Base-by-base conservation (phyloP, 192 early-diverging fungal genomes). In the Backusella morwellensis region DNA sequence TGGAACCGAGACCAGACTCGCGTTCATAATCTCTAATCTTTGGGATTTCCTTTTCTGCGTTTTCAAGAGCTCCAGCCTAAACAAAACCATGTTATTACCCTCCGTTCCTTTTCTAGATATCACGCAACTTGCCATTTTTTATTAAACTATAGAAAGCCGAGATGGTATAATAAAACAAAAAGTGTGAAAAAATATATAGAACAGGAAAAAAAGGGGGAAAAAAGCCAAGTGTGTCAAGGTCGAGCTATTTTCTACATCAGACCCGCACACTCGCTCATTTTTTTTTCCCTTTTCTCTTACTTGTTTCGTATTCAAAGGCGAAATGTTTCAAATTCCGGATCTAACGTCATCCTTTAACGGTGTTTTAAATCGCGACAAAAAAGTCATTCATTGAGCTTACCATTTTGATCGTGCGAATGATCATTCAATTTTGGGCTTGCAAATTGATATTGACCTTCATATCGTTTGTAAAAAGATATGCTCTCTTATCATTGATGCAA, bases 11-110 rank as follows among this genome's bases (percentile, higher is more conserved):
- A 36, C 89, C 88, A 50, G 87, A 89, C 82, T 99, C 98, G 52
- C 84, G 85, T 69, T 97, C 97, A 63, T 85, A 83, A 83, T 99
- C 97, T 73, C 92, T 88, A 70, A 99, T 96, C 77, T 88, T 92
- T 73, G 89, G 91, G 79, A 97, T 82, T 69, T 90, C 88, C 73
- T 92, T 92, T 77, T 94, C 85, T 66, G 97, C 96, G 81, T 94
- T 92, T 78, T 95, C 93, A 74, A 97, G 83, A 82, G 95, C 96
- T 81, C 97, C 97, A 78, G 95, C 95, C 95, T 95, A 86, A 23
- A 73, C 1, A 59, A 4, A 26, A 56, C 11, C 1, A 34, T 36
- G 44, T 19, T 7, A 35, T 0, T 23, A 6, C 2, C 5, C n/a
- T 19, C 29, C 1, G 14, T 35, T 50, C 26, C 6, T 35, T 17